A percentile compares a stretch with the other conserved stretches of the same genome.
Conservation (phyloP, 2,329 filamentous ascomycete genomes). For the Ophiostoma sp. region DNA sequence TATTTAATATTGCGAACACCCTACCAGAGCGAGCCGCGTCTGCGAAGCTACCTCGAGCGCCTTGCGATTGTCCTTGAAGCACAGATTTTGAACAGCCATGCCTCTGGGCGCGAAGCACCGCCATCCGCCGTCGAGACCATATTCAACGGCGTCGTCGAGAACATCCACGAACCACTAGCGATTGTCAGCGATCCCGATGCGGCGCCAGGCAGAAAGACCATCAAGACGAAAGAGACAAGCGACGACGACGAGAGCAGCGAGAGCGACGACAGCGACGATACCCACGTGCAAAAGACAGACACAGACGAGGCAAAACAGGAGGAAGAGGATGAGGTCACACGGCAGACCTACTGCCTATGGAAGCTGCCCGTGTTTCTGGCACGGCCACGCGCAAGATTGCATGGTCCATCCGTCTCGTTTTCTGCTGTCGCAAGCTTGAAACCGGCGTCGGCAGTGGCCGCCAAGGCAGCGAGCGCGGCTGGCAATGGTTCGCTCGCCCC, state of each 20-base stretch:
- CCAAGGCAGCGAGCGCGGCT: conserved; percentile 41
- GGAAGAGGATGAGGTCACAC: conserved; percentile 33
- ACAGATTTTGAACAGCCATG: conserved; percentile 60
- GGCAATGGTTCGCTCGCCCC: conserved; percentile 38
- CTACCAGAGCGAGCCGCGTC: conserved; percentile 54
- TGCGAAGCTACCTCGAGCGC: conserved; percentile 61
- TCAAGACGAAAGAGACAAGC: neutral
- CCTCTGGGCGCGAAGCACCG: conserved; percentile 46
- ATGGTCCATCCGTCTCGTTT: conserved; percentile 67
- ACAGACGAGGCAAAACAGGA: neutral
- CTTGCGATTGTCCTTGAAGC: conserved; percentile 68
- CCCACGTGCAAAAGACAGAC: neutral
- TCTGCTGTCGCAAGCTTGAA: conserved; percentile 60
- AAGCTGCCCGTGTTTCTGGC: conserved; percentile 59
- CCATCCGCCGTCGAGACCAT: conserved; percentile 59
- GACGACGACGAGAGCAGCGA: neutral
- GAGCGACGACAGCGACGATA: conserved; percentile 26
- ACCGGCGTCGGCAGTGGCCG: conserved; percentile 47
- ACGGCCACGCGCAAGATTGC: conserved; percentile 64
- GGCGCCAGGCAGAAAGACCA: conserved; percentile 30
- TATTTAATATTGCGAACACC: conserved; percentile 68
- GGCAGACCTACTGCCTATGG: conserved; percentile 59
- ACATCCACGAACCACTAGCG: conserved; percentile 53
- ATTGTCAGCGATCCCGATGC: conserved; percentile 45
- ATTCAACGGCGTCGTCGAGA: conserved; percentile 55